phyloP scores from a whole-genome alignment of 768 basidiomycete species.

The Pisolithus tinctorius region DNA sequence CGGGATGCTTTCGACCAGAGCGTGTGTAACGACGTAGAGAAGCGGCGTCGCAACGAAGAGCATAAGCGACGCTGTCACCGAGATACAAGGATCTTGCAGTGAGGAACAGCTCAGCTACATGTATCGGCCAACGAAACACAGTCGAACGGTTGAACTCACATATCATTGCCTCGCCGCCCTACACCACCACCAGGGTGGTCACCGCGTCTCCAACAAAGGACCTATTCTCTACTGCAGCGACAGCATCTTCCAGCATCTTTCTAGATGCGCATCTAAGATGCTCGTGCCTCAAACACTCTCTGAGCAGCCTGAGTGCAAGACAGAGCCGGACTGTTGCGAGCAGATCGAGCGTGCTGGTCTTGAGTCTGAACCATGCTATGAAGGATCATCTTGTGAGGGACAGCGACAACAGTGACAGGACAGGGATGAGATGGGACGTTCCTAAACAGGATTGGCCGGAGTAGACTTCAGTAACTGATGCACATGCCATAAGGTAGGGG shows the following conservation, averaged over 20 bases:
- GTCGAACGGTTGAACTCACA: no score
- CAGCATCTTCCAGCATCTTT: slow-evolving; percentile 21
- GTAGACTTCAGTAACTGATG: no score
- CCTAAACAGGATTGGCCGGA: no score
- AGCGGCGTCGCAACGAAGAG: slow-evolving; percentile 58
- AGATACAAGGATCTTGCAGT: slow-evolving; percentile 51
- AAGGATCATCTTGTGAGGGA: no score
- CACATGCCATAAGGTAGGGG: no score
- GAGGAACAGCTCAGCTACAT: slow-evolving; percentile 2
- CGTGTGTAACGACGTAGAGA: slow-evolving; percentile 57
- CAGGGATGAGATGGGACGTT: no score
- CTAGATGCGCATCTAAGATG: slow-evolving; percentile 31
- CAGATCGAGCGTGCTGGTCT: slow-evolving; percentile 59
- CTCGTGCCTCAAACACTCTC: slow-evolving; percentile 40
- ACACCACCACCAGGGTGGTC: slow-evolving; percentile 62
- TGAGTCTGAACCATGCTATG: slow-evolving; percentile 58
- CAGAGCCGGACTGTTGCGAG: slow-evolving; percentile 67
- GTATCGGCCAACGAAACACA: background rate
- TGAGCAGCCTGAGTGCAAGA: slow-evolving; percentile 58
- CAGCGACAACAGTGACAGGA: no score
- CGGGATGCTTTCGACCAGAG: slow-evolving; percentile 56
- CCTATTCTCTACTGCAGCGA: slow-evolving; percentile 34
- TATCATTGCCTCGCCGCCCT: slow-evolving; percentile 68
- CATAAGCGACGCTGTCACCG: slow-evolving; percentile 73
- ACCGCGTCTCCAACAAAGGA: slow-evolving; percentile 54